These are phyloP conservation scores for Nicotiana rustica DNA, from an alignment of 305 asterid species.

Conservation along the genomic window DNA sequence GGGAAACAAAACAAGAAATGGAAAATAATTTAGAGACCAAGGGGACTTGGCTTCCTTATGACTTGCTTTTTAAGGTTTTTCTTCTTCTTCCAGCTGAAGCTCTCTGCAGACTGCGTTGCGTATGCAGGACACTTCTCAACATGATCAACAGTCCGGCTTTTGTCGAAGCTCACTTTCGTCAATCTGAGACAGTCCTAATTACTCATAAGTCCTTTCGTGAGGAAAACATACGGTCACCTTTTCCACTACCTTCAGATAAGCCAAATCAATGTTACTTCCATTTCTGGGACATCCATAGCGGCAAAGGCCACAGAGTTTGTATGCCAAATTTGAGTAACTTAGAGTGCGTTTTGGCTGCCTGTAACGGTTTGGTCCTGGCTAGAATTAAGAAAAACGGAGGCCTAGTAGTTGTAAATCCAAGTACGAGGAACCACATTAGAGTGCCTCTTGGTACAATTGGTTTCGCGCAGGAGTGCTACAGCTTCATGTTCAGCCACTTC, in stretches of 20 bases:
- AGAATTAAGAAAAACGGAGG: not conserved
- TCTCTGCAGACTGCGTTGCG: slow-evolving; percentile 43
- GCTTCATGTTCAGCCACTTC: slow-evolving; percentile 40
- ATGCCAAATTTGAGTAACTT: slow-evolving; percentile 34
- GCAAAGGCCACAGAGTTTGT: slow-evolving; percentile 36
- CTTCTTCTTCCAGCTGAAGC: slow-evolving; percentile 46
- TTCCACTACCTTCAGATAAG: slow-evolving; percentile 23
- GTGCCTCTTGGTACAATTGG: slow-evolving; percentile 43
- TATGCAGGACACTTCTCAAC: slow-evolving; percentile 48
- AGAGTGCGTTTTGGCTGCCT: slow-evolving; percentile 42
- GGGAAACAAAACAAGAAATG: slow-evolving; percentile 32
- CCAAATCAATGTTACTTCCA: slow-evolving; percentile 42
- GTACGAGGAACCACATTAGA: slow-evolving; percentile 43
- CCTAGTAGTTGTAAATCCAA: slow-evolving; percentile 44
- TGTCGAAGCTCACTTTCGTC: slow-evolving; percentile 39
- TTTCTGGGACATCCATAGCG: slow-evolving; percentile 42
- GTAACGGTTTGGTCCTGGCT: slow-evolving; percentile 49
- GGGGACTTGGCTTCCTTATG: slow-evolving; percentile 40
- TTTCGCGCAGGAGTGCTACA: slow-evolving; percentile 32
- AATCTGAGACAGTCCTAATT: slow-evolving; percentile 44
- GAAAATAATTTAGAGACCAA: slow-evolving; percentile 25
- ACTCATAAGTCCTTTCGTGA: slow-evolving; percentile 28
- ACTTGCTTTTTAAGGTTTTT: slow-evolving; percentile 51
- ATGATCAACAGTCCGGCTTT: slow-evolving; percentile 44
- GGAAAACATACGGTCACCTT: slow-evolving; percentile 16